Base-by-base conservation (phyloP, 805 yeast species). In the Blastobotrys chiropterorum region DNA sequence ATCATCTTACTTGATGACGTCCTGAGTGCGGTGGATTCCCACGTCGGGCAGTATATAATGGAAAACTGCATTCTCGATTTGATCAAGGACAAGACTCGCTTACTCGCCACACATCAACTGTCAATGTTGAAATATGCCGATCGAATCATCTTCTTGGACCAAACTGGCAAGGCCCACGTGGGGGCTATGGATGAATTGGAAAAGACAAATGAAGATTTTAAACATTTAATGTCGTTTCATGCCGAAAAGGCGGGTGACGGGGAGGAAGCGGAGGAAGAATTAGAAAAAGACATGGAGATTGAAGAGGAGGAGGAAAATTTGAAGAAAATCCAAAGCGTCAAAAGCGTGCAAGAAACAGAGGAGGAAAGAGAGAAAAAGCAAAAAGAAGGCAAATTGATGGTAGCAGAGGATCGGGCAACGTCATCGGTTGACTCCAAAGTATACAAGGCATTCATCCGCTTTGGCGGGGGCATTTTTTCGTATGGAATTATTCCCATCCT, bases 21-120 rank as follows among this genome's bases (percentile, higher is more conserved):
- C 11, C 72, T 87, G 53, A 79, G 86, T 68, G 95, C 95, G 2
- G 94, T 86, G 3, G 95, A 86, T 68, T 86, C 90, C 17, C 79
- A 85, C 59, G 94, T 86, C 45, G 94, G 92, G 14, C 79, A 77
- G 52, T 86, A 81, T 58, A 85, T 86, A 48, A 78, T 86, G 77
- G 76, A 79, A 30, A 71, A 78, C 38, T 88, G 96, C 67, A 66
- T 88, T 40, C 55, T 76, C 53, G 86, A 83, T 0, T 53, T 76
- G 21, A 64, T 85, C 53, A 66, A 69, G 21, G 67, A 67, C 17
- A 81, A 76, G 61, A 85, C 92, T 0, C 73, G 86, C 60, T 60
- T 85, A 3, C 69, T 85, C 57, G 90, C 90, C 1, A 85, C 92
- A 0, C 90, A 85, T 66, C 90, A 85, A 61, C 68, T 85, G 44